phyloP scores from a whole-genome alignment of 2,329 filamentous ascomycete species.

The Fusarium sarcochroum region DNA sequence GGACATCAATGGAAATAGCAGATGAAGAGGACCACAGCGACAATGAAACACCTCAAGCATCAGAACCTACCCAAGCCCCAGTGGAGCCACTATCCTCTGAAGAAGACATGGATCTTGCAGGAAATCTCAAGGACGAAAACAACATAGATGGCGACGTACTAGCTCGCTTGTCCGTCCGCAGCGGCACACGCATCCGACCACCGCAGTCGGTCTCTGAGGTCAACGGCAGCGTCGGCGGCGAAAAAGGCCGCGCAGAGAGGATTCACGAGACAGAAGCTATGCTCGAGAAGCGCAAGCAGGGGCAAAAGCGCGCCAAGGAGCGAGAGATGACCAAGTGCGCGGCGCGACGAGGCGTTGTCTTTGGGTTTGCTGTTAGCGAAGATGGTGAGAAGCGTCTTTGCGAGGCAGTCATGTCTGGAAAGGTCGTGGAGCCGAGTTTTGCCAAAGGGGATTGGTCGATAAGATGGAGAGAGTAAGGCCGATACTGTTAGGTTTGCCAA shows the following conservation, averaged over 20 bases:
- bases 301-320: slow-evolving; percentile 60
- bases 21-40: not conserved
- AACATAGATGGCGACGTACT: slow-evolving; percentile 59
- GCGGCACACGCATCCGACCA: slow-evolving; percentile 55
- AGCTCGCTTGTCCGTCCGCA: slow-evolving; percentile 54
- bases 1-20: slow-evolving; percentile 12
- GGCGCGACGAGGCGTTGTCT: slow-evolving; percentile 71
- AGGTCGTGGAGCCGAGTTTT: slow-evolving; percentile 71
- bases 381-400: slow-evolving; percentile 58
- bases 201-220: slow-evolving; percentile 61
- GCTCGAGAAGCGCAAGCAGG: slow-evolving; percentile 62
- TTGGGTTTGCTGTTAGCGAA: slow-evolving; percentile 59
- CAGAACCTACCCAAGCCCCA: not conserved
- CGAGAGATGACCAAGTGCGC: slow-evolving; percentile 74
- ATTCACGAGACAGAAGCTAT: slow-evolving; percentile 66
- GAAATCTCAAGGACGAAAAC: not conserved
- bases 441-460: slow-evolving; percentile 73
- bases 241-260: slow-evolving; percentile 68
- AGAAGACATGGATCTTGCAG: slow-evolving; percentile 4
- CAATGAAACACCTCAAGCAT: not conserved
- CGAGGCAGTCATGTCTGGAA: slow-evolving; percentile 71
- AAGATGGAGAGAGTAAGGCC: slow-evolving; percentile 64
- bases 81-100: not conserved
- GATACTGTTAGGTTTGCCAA: not conserved
- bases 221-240: slow-evolving; percentile 69